Base-by-base conservation (phyloP, 208 protist species). In the Acanthamoeba quina region DNA sequence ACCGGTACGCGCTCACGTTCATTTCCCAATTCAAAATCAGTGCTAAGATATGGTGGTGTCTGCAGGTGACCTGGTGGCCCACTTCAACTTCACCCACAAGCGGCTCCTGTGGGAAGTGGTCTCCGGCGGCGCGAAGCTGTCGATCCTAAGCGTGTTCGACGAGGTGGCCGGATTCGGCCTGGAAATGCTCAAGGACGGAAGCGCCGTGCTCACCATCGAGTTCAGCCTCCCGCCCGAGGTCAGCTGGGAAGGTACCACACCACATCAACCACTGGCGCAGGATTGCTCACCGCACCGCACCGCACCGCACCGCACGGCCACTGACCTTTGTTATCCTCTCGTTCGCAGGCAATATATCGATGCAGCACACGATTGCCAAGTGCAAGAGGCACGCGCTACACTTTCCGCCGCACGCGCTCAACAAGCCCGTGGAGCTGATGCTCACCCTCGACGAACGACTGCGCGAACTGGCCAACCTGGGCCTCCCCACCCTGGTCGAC, bases 191-290 rank as follows among this genome's bases (percentile, higher is more conserved):
- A 34, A 76, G 68, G 68, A 76, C 21, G 44, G 5, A 0, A 58
- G 47, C 17, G 90, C 62, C 47, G 66, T 93, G 70, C 90, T 93
- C 54, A 93, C 70, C 41, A 93, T 93, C 64, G 90, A 93, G 90
- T 93, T 83, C 29, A 68, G 34, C 49, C 68, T 41, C 6, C 90
- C 90, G n/a, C 90, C 90, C 37, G 21, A 37, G 31, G 56, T 93
- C 31, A 41, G 4, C 90, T 68, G 64, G 85, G 34, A 68, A 29
- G 56, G 56, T 64, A 86, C 26, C 9, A 19, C 52, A 56, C 52
- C 2, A 10, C 52, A 56, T 15, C 17, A 19, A 37, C 37, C 37
- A 37, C 44, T 70, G 29, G 34, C n/a, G 58, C 4, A 26, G 58
- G n/a, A n/a, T n/a, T 9, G 6, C 58, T 3, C 37, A 3, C 26